A percentile compares a stretch with the other conserved stretches of the same genome.
Conservation (phyloP, 2,329 filamentous ascomycete species). For the Phoma sp. region DNA sequence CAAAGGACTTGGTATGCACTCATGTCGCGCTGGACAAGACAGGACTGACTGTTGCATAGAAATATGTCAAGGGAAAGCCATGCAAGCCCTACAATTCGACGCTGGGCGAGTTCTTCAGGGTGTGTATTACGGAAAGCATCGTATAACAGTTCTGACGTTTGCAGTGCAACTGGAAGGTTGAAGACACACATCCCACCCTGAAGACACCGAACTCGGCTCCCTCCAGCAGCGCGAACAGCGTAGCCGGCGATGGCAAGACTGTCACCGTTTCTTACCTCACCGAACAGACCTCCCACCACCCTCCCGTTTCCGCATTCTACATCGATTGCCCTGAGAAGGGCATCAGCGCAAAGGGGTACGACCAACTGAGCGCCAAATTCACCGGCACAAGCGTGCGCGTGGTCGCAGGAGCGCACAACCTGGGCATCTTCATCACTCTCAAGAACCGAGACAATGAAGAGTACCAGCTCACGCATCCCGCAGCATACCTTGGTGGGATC, state of each 20-base stretch:
- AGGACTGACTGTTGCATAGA: constrained; percentile 56
- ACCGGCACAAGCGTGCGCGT: constrained; percentile 95
- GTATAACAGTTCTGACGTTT: constrained; percentile 21
- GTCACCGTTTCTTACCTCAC: constrained; percentile 92
- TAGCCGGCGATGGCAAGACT: constrained; percentile 52
- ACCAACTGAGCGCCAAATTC: constrained; percentile 97
- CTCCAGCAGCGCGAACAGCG: constrained; percentile 45
- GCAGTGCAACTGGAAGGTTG: constrained; percentile 93
- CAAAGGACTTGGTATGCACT: constrained; percentile 78
- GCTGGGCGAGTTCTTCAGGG: constrained; percentile 94
- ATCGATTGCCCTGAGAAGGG: constrained; percentile 92
- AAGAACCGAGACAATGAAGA: constrained; percentile 82
- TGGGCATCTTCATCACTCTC: constrained; percentile 92
- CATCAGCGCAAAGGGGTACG: constrained; percentile 85
- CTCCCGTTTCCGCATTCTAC: constrained; percentile 94
- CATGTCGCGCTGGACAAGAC: background rate
- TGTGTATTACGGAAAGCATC: constrained; percentile 50
- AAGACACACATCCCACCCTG: constrained; percentile 73
- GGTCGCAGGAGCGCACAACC: constrained; percentile 87
- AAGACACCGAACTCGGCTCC: constrained; percentile 51
- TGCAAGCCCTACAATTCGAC: constrained; percentile 99
- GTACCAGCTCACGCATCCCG: constrained; percentile 92
- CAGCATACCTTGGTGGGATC: constrained; percentile 89
- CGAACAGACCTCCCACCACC: constrained; percentile 97
- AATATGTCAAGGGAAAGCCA: constrained; percentile 97